Base-by-base conservation (phyloP, 371 early-diverging fungal genomes). In the Dichotomocladium elegans region DNA sequence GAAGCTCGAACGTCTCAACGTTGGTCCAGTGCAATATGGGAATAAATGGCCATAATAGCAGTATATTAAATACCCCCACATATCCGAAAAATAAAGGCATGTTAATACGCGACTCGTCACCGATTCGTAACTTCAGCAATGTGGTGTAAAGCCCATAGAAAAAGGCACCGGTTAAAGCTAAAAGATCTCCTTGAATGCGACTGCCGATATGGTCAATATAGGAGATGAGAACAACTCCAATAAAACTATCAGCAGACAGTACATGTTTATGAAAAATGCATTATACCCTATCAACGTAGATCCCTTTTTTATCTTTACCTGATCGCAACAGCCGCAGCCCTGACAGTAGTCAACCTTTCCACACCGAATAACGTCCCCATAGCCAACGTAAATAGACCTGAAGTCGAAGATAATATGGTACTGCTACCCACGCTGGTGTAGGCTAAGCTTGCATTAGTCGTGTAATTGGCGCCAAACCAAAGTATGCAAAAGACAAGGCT, bases 91-190 rank as follows among this genome's bases (percentile, higher is more conserved):
- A 93, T 40, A 89, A 60, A 3, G 88, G 83, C 79, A 87, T 83
- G 57, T 88, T 73, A 40, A 93, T 71, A 17, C 87, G 76, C 12
- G 75, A 77, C 62, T 91, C 90, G 54, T 88, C 82, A 37, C 79
- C 79, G 49, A 90, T 82, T 42, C 72, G 79, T 30, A 78, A 57
- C 35, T 92, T 92, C 14, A 92, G 66, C 26, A 90, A 58, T 6
- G 85, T 85, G 1, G 87, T 86, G 68, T 92, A 90, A 55, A 86
- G 82, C 4, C 89, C 91, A 63, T 92, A 92, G 41, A 90, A 83
- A 5, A 89, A 49, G 3, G 91, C 91, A 25, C 90, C 85, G 27
- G 81, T 47, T 24, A 92, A 54, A 2, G 91, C 89, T 44, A 90
- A 61, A 22, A 81, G 26, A 55, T 90, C 89, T 2, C 93, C 93